Evolutionary conservation across 768 basidiomycete species (phyloP), one percentile per base, ranked within the genome.

Genomic region (Kwoniella botswanensis): DNA sequence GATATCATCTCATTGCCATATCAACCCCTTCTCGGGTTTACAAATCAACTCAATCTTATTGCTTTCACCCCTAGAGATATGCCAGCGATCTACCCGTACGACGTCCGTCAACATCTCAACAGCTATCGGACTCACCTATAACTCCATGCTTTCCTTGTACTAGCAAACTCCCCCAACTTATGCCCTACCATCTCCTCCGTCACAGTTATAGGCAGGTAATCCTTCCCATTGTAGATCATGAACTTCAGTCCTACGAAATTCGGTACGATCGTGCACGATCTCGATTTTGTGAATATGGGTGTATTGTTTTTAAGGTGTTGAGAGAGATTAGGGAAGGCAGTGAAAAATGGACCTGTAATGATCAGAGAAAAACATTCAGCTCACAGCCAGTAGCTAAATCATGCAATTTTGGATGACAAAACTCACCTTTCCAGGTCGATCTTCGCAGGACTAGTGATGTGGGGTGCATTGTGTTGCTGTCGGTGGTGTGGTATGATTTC

Each of bases 171-270:
- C 64, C 96, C 96, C 63, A 98, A 84, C 83, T 99, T 99, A 83
- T 99, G 95, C 0, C 96, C 96, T 1, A 99, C 93, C 96, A 98
- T 98, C 83, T 98, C 96, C 82, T 95, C 93, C 3, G 92, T 94
- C 74, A 99, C 87, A 55, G 87, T 84, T 52, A 99, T 91, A 0
- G 94, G 94, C 4, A 90, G 68, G 82, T 93, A 96, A 77, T 93
- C 89, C 84, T 90, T 93, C 44, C 96, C 96, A 75, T 98, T 98
- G 84, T 99, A 94, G 2, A 99, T 93, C 83, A 92, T 85, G 83
- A 99, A 98, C 50, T 90, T 89, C 44, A 95, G 86, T 3, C 96
- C 96, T 60, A 98, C 93, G 76, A 96, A 98, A 76, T 93, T 94
- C 0, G 96, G 96, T 2, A 99, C 86, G 81, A 99, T 91, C 10